Conservation (phyloP, 805 yeast genomes). For the Kluyveromyces lactis region DNA sequence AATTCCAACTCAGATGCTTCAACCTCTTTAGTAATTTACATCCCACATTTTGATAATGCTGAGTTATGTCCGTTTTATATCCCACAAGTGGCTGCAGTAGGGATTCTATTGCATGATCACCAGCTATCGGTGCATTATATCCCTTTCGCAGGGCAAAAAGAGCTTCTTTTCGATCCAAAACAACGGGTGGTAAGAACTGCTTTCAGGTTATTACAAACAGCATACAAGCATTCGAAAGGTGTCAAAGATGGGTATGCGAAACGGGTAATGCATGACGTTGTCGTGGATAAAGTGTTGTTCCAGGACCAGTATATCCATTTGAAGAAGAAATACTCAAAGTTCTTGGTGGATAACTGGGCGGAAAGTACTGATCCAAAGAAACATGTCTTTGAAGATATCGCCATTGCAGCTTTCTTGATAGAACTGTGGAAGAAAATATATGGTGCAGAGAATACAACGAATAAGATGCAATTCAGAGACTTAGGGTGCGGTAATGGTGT, state of each 20-base stretch:
- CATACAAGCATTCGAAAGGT: slow-evolving; percentile 77
- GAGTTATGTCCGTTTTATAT: slow-evolving; percentile 78
- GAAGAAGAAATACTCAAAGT: slow-evolving; percentile 73
- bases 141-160: slow-evolving; percentile 40
- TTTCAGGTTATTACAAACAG: slow-evolving; percentile 66
- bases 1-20: slow-evolving; percentile 17
- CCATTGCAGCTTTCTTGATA: slow-evolving; percentile 88
- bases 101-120: slow-evolving; percentile 43
- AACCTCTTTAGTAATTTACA: slow-evolving; percentile 55
- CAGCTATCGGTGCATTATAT: slow-evolving; percentile 65
- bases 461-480: slow-evolving; percentile 61
- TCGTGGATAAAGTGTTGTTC: slow-evolving; percentile 73
- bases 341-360: slow-evolving; percentile 75
- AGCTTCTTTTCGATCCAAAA: slow-evolving; percentile 27
- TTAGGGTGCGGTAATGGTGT: slow-evolving; percentile 95
- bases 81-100: slow-evolving; percentile 80
- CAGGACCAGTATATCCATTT: slow-evolving; percentile 74
- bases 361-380: slow-evolving; percentile 92
- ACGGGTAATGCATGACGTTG: slow-evolving; percentile 79
- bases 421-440: slow-evolving; percentile 68
- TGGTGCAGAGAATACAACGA: slow-evolving; percentile 25
- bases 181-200: slow-evolving; percentile 79
- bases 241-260: slow-evolving; percentile 78
- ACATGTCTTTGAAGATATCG: slow-evolving; percentile 93
- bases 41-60: slow-evolving; percentile 57